Evolutionary conservation across 768 basidiomycete genomes (phyloP).

Genomic region (Strobilomyces dryophilus): DNA sequence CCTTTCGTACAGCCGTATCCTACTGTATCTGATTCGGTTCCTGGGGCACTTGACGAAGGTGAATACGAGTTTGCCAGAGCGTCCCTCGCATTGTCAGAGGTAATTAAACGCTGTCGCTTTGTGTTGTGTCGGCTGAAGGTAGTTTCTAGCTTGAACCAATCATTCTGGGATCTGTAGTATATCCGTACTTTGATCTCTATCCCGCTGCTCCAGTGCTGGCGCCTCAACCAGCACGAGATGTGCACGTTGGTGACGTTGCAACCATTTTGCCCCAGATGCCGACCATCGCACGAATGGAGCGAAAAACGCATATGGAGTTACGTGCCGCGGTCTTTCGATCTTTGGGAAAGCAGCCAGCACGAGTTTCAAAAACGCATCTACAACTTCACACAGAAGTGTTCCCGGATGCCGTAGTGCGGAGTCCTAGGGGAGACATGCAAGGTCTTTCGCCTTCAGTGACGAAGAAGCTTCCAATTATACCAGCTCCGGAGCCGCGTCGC

Average conservation of each 20-base stretch:
- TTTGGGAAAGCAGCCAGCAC: constrained; percentile 8
- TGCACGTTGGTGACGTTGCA: background rate
- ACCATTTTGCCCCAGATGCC: background rate
- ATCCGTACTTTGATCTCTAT: constrained; percentile 27
- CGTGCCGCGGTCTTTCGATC: constrained; percentile 8
- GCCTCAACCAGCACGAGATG: background rate
- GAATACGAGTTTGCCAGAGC: background rate
- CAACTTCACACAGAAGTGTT: constrained; percentile 35
- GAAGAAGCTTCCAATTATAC: background rate
- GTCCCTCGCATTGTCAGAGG: constrained; percentile 11
- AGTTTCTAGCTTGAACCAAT: background rate
- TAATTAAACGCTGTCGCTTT: background rate
- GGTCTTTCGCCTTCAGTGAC: constrained; percentile 10
- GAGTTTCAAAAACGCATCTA: constrained; percentile 30
- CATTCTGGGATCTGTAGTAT: constrained; percentile 8
- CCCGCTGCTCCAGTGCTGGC: background rate
- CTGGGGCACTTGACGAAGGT: constrained; percentile 6
- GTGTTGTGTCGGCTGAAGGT: constrained; percentile 1
- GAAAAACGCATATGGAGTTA: constrained; percentile 24
- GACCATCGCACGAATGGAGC: constrained; percentile 1
- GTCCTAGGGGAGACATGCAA: constrained; percentile 26
- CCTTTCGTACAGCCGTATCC: constrained; percentile 16
- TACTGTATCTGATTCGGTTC: background rate
- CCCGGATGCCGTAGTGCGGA: constrained; percentile 22
- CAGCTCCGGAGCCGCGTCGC: background rate